Evolutionary conservation across 257 asterid genomes (phyloP).

Genomic region (Perilla frutescens): DNA sequence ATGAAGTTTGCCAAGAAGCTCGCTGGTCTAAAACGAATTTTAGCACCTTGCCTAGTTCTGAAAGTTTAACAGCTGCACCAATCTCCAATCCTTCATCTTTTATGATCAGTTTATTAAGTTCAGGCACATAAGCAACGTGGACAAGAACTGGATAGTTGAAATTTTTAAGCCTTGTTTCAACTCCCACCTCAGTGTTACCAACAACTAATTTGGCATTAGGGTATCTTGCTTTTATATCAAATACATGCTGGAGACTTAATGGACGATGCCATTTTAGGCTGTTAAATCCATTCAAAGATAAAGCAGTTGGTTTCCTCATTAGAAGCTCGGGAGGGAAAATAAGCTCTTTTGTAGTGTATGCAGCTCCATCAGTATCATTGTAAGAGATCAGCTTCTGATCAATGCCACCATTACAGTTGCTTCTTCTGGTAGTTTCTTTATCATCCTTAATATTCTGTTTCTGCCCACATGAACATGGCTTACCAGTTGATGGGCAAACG

Average conservation of each 20-base stretch:
- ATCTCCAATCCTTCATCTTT: conserved; percentile 84
- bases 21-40: conserved; percentile 52
- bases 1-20: conserved; percentile 64
- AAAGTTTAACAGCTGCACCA: conserved; percentile 88
- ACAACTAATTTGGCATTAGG: conserved; percentile 77
- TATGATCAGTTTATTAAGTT: conserved; percentile 61
- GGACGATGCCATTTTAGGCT: conserved; percentile 91
- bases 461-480: conserved; percentile 85
- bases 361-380: conserved; percentile 72
- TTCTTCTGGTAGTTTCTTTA: conserved; percentile 35
- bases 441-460: conserved; percentile 37
- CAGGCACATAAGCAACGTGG: conserved; percentile 74
- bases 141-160: conserved; percentile 73
- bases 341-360: conserved; percentile 78
- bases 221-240: conserved; percentile 66
- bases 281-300: conserved; percentile 66
- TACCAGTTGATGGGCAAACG: conserved; percentile 94
- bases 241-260: conserved; percentile 63
- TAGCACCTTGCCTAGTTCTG: conserved; percentile 66
- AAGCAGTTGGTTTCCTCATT: conserved; percentile 55
- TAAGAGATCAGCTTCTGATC: conserved; percentile 58
- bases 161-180: conserved; percentile 84
- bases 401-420: conserved; percentile 35
- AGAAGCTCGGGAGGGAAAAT: conserved; percentile 93
- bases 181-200: conserved; percentile 93